These are phyloP conservation scores for Aspergillus sp. DNA, from an alignment of 2,329 filamentous ascomycete genomes.

Conservation along the genomic window DNA sequence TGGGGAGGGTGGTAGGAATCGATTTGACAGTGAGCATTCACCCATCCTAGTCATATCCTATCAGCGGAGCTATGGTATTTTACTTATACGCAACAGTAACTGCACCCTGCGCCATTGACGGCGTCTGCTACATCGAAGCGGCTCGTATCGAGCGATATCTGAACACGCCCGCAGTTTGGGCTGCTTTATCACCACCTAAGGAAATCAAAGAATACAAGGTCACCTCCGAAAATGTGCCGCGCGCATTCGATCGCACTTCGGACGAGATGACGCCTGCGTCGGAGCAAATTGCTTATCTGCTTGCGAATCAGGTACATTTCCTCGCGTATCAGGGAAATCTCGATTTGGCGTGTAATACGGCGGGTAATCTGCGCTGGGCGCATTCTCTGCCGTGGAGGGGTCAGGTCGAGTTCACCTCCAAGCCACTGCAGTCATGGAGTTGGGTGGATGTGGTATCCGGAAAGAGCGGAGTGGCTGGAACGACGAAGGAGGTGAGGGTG, in stretches of 20 bases:
- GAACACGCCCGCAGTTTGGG: constrained; percentile 20
- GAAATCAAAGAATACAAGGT: constrained; percentile 18
- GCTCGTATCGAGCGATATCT: constrained; percentile 24
- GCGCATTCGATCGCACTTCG: constrained; percentile 17
- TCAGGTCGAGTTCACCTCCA: constrained; percentile 24
- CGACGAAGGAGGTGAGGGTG: constrained; percentile 12
- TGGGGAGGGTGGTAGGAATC: constrained; percentile 23
- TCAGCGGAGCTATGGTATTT: not conserved
- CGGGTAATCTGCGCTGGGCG: constrained; percentile 28
- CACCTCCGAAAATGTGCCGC: constrained; percentile 9
- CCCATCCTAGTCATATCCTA: not conserved
- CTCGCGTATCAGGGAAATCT: constrained; percentile 30
- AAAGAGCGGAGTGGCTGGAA: constrained; percentile 6
- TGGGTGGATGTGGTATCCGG: constrained; percentile 12
- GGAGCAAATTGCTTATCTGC: constrained; percentile 2
- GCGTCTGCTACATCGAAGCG: constrained; percentile 24
- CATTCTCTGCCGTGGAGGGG: constrained; percentile 28
- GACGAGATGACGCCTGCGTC: constrained; percentile 18
- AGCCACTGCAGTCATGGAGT: constrained; percentile 21
- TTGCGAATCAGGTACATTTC: constrained; percentile 22
- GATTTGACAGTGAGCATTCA: constrained; percentile 26
- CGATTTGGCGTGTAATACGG: constrained; percentile 31
- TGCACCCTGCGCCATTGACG: constrained; percentile 20
- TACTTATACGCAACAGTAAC: constrained; percentile 20
- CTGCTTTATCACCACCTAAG: constrained; percentile 19